phyloP scores from a whole-genome alignment of 345 rosid genomes.

The Camelina hispida region DNA sequence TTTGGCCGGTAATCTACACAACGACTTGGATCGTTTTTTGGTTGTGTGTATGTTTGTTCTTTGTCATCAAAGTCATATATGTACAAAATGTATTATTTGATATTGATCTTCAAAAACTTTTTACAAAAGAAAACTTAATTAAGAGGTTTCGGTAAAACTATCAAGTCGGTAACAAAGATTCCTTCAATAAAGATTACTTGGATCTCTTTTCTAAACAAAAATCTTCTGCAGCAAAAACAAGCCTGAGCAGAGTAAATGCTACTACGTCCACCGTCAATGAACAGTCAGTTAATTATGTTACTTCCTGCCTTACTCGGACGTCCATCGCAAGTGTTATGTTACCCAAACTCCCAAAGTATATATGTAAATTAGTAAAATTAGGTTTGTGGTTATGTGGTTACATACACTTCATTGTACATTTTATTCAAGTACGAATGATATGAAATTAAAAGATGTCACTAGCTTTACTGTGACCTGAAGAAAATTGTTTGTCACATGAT shows the following conservation, averaged over 20 bases:
- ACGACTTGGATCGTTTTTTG: slow-evolving; percentile 20
- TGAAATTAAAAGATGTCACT: no score
- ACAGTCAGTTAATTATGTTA: not conserved
- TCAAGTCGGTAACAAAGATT: not conserved
- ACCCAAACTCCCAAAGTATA: no score
- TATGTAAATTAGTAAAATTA: no score
- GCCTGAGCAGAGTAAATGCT: not conserved
- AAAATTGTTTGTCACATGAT: no score
- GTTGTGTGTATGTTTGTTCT: slow-evolving; percentile 19
- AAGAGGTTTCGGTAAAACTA: not conserved
- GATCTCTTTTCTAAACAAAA: not conserved
- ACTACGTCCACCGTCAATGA: not conserved
- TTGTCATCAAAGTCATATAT: slow-evolving; percentile 23
- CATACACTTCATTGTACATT: no score
- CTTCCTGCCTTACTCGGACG: not conserved
- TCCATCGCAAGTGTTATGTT: not conserved
- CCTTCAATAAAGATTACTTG: not conserved
- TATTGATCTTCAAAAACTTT: not conserved
- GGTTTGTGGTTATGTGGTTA: no score
- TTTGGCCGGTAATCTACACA: slow-evolving; percentile 43
- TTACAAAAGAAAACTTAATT: not conserved
- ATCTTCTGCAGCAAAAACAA: slow-evolving; percentile 4
- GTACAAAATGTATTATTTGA: not conserved
- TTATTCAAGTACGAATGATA: no score
- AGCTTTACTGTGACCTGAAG: no score